Evolutionary conservation across 164 flowering plant genomes (phyloP).

Genomic region (Platanus orientalis): DNA sequence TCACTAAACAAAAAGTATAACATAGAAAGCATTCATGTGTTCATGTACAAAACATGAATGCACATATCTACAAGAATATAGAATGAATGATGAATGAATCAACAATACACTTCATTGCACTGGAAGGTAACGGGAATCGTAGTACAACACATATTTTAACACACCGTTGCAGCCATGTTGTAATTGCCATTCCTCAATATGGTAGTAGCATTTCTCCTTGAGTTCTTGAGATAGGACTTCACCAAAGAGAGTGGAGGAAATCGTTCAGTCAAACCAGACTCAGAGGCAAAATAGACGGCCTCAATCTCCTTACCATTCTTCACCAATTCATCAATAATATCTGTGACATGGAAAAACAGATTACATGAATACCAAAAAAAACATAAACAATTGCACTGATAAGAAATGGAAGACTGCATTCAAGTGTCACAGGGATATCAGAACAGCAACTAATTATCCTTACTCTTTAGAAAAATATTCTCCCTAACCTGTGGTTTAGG

Average conservation of each 20-base stretch:
- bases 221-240: slow-evolving; percentile 41
- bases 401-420: background rate
- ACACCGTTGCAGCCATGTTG: slow-evolving; percentile 36
- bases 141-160: slow-evolving; percentile 2
- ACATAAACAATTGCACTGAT: background rate
- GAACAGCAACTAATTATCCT: too few species aligned
- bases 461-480: too few species aligned
- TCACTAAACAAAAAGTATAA: background rate
- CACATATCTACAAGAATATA: background rate
- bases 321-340: slow-evolving; percentile 48
- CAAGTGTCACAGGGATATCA: too few species aligned
- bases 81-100: background rate
- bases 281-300: slow-evolving; percentile 55
- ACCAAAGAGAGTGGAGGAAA: slow-evolving; percentile 45
- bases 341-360: slow-evolving; percentile 23
- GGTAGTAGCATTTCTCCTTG: slow-evolving; percentile 33
- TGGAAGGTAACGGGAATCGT: background rate
- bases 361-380: background rate
- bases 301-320: slow-evolving; percentile 61
- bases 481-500: too few species aligned
- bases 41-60: background rate
- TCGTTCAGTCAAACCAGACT: slow-evolving; percentile 42
- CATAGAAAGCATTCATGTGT: background rate
- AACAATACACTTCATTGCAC: background rate
- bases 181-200: slow-evolving; percentile 38